Conservation (phyloP, 2,329 filamentous ascomycete species). For the Venturiaceae sp. region DNA sequence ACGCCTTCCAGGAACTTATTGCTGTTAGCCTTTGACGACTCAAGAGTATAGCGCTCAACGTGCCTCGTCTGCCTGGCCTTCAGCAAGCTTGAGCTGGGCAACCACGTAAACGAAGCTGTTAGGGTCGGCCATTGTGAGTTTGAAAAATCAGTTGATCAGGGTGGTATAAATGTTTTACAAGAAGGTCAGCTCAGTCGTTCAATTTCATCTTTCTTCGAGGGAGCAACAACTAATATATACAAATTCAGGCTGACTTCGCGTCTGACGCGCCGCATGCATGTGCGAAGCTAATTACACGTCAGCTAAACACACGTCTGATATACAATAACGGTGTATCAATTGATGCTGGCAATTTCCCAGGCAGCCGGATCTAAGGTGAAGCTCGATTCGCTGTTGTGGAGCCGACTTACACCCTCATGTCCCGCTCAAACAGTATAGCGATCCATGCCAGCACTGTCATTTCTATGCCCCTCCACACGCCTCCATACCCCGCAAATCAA, state of each 20-base stretch:
- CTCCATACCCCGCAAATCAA: constrained; percentile 8
- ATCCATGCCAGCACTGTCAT: neutral
- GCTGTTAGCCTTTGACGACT: neutral
- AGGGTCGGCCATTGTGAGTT: neutral
- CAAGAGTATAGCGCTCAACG: neutral
- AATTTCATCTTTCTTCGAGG: neutral
- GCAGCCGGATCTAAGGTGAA: neutral
- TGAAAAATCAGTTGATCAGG: neutral
- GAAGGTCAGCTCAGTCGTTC: neutral
- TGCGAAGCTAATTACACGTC: neutral
- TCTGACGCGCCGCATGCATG: neutral
- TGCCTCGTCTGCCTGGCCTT: constrained; percentile 2
- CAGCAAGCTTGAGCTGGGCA: constrained; percentile 1
- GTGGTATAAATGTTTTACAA: neutral
- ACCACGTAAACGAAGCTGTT: constrained; percentile 5
- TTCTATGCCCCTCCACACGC: neutral
- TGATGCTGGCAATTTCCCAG: neutral
- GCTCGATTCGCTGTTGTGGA: neutral
- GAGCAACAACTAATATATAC: neutral
- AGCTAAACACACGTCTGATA: neutral
- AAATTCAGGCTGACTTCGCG: neutral
- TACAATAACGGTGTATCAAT: neutral
- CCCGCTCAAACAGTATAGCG: neutral
- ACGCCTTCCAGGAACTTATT: neutral
- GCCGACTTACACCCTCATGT: neutral